A percentile compares a stretch with the other conserved stretches of the same genome.
Evolutionary conservation across 1,284 basidiomycete genomes (phyloP).

Genomic region (Boletus holoroseus): DNA sequence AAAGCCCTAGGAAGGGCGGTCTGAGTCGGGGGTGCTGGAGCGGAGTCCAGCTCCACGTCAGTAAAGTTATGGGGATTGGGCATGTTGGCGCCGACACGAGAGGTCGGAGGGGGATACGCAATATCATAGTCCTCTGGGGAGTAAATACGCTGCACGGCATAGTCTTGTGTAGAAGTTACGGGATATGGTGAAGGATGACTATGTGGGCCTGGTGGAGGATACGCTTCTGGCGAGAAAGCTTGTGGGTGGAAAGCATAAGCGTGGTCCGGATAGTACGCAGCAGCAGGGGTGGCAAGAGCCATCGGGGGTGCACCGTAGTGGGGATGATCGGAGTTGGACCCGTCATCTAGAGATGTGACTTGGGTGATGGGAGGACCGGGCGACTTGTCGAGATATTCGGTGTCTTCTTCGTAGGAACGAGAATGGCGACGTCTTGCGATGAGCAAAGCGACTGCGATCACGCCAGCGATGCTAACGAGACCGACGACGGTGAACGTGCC

Average conservation of each 20-base stretch:
- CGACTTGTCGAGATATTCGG: constrained; percentile 29
- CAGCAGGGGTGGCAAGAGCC: constrained; percentile 13
- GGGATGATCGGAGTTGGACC: constrained; percentile 19
- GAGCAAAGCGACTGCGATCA: constrained; percentile 27
- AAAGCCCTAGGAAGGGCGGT: constrained; percentile 12
- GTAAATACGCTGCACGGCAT: constrained; percentile 21
- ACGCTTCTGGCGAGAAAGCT: constrained; percentile 10
- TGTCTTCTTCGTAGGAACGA: constrained; percentile 25
- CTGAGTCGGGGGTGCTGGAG: constrained; percentile 2
- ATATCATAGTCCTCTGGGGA: constrained; percentile 19
- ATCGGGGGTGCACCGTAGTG: constrained; percentile 25
- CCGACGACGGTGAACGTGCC: constrained; percentile 41
- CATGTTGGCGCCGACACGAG: constrained; percentile 6
- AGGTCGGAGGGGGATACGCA: constrained; percentile 11
- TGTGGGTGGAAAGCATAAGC: constrained; percentile 18
- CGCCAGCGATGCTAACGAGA: constrained; percentile 29
- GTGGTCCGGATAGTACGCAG: constrained; percentile 27
- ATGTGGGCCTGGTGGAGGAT: not conserved
- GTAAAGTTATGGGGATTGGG: constrained; percentile 15
- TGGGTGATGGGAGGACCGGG: constrained; percentile 14
- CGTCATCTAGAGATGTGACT: constrained; percentile 15
- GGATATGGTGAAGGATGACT: constrained; percentile 5
- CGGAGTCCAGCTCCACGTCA: constrained; percentile 8
- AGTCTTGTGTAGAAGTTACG: constrained; percentile 10
- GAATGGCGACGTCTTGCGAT: constrained; percentile 25